A percentile compares a stretch with the other conserved stretches of the same genome.
Evolutionary conservation across 177 flowering plant genomes (phyloP).

Genomic region (Tripterygium wilfordii): DNA sequence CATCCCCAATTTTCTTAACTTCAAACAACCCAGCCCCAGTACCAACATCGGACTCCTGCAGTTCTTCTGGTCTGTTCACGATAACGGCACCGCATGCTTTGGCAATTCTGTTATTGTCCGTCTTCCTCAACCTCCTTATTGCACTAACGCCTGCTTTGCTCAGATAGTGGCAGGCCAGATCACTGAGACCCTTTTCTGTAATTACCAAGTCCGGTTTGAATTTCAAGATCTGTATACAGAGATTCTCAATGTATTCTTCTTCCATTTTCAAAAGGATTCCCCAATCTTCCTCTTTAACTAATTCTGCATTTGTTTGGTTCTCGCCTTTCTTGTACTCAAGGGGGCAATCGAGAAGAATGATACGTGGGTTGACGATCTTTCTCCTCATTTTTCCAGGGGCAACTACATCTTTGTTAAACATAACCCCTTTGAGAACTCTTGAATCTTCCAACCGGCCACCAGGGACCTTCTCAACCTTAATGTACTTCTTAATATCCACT

Average conservation of each 20-base stretch:
- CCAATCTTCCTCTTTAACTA: conserved; percentile 94
- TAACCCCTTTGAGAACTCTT: conserved; percentile 81
- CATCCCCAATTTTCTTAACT: conserved; percentile 93
- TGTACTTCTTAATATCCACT: conserved; percentile 88
- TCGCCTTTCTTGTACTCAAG: conserved; percentile 97
- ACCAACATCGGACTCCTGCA: conserved; percentile 94
- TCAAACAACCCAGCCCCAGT: conserved; percentile 92
- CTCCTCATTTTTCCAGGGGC: conserved; percentile 98
- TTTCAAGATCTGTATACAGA: conserved; percentile 71
- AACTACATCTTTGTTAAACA: conserved; percentile 93
- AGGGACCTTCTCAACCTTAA: conserved; percentile 91
- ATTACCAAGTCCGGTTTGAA: conserved; percentile 92
- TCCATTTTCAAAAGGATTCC: conserved; percentile 74
- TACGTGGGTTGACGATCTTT: conserved; percentile 82
- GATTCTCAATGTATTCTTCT: conserved; percentile 78
- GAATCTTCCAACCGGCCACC: conserved; percentile 98
- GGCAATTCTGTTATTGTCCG: conserved; percentile 94
- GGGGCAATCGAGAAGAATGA: conserved; percentile 87
- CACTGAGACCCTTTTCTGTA: conserved; percentile 94
- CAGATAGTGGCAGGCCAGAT: conserved; percentile 87
- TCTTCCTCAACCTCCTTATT: conserved; percentile 84
- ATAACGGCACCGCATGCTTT: conserved; percentile 93
- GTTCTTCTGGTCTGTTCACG: conserved; percentile 91
- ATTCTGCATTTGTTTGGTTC: conserved; percentile 95
- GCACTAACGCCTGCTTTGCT: conserved; percentile 96